Percentiles rank a stretch among this genome's conserved stretches.
Conservation (phyloP, 208 protist species). For the Trypanosoma congolense region DNA sequence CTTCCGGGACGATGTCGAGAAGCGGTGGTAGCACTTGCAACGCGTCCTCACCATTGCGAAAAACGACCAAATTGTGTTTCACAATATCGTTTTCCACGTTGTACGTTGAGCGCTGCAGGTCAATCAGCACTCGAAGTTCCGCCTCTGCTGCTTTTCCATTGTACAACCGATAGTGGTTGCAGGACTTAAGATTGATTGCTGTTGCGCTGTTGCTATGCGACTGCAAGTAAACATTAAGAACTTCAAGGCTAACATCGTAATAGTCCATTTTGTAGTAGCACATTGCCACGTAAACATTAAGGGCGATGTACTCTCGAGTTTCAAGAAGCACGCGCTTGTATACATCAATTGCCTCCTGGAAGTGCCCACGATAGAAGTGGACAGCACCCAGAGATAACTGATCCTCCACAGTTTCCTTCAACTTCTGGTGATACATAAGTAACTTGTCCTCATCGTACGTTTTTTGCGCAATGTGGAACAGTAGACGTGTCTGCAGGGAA, state of each 20-base stretch:
- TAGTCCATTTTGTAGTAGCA: slow-evolving; percentile 99
- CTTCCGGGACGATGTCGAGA: slow-evolving; percentile 92
- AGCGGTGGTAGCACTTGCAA: slow-evolving; percentile 93
- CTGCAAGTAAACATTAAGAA: slow-evolving; percentile 90
- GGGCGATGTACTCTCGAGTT: slow-evolving; percentile 88
- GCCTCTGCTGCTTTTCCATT: slow-evolving; percentile 91
- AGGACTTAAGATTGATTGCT: slow-evolving; percentile 97
- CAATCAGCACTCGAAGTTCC: slow-evolving; percentile 89
- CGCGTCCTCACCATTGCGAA: slow-evolving; percentile 94
- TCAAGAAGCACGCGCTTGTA: slow-evolving; percentile 96
- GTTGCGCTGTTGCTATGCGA: slow-evolving; percentile 89
- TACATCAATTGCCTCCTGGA: slow-evolving; percentile 94
- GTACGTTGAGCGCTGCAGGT: slow-evolving; percentile 84
- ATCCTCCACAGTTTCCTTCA: slow-evolving; percentile 88
- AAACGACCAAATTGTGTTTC: slow-evolving; percentile 97
- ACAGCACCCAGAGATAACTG: slow-evolving; percentile 92
- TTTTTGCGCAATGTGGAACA: slow-evolving; percentile 94
- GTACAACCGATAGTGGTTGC: slow-evolving; percentile 94
- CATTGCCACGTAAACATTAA: slow-evolving; percentile 96
- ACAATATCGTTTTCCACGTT: slow-evolving; percentile 92
- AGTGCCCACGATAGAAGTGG: slow-evolving; percentile 94
- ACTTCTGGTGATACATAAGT: slow-evolving; percentile 90
- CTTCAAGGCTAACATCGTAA: slow-evolving; percentile 92
- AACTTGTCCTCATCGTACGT: slow-evolving; percentile 90
- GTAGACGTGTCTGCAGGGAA: slow-evolving; percentile 88